Base-by-base conservation (phyloP, 176 grass and related monocot genomes). In the Juncus inflexus region DNA sequence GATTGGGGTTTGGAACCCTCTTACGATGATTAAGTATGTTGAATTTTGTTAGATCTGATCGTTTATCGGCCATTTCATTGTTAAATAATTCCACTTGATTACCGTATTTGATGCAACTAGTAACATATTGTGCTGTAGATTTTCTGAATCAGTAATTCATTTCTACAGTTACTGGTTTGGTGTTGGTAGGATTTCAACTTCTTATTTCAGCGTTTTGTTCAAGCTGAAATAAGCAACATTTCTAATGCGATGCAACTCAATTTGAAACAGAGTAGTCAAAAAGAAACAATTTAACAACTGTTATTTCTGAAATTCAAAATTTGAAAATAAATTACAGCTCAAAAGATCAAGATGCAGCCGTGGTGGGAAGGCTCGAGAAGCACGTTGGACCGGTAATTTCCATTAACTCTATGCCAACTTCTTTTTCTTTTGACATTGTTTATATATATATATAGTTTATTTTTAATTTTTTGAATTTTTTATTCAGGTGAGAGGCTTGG, bases 1-100 rank as follows among this genome's bases (percentile, higher is more conserved):
- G 72, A 83, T 99, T 61, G 78, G 85, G 47, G 75, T 99, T 4
- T 99, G 95, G 95, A 92, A 99, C 72, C 95, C 95, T 37, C 75
- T 42, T 11, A 80, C 71, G 60, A 78, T 99, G 86, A 92, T 94
- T 75, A 92, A 80, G 94, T 99, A 58, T 41, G 69, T 74, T 36
- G 13, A 61, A 42, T 70, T 60, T 12, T 28, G 19, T 28, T 28
- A 28, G 19, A 28, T 28, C 19, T 28, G 19, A 28, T 28, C 19
- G 9, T 50, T 63, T 28, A 28, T 28, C 19, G 1, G 19, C 19
- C 19, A 28, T 28, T 28, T 28, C 19, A 28, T 28, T 28, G 19
- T 28, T 28, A 28, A 28, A 28, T 28, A 28, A 28, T 28, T 28
- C 19, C 19, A 28, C 19, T 28, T 28, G 19, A 28, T 28, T 28